Evolutionary conservation across 805 yeast species (phyloP).

Genomic region (Candida nanaspora): DNA sequence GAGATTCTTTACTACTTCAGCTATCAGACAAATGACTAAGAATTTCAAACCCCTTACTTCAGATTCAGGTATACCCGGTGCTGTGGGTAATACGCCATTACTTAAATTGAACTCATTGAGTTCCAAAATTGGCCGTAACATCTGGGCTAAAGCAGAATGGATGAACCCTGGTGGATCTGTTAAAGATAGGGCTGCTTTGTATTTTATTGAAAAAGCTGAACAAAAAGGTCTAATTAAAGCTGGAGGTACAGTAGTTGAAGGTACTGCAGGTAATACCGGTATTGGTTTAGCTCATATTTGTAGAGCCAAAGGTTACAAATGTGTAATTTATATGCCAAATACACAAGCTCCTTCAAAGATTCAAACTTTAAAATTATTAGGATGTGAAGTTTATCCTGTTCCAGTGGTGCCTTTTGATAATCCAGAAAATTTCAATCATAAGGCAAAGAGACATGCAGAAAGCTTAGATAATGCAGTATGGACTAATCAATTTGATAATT

Average conservation of each 20-base stretch:
- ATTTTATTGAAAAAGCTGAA: conserved; percentile 74
- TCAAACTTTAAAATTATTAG: conserved; percentile 63
- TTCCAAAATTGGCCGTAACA: conserved; percentile 55
- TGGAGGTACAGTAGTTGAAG: conserved; percentile 87
- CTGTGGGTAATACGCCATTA: conserved; percentile 92
- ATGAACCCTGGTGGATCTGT: conserved; percentile 94
- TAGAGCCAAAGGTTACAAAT: conserved; percentile 74
- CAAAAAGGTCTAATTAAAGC: conserved; percentile 50
- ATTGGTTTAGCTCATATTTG: conserved; percentile 82
- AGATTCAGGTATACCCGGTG: conserved; percentile 64
- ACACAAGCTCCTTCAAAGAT: conserved; percentile 80
- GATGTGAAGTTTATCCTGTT: conserved; percentile 84
- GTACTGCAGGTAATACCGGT: conserved; percentile 96
- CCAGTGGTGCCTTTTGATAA: conserved; percentile 80
- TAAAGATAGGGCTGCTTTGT: conserved; percentile 85
- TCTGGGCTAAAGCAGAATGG: conserved; percentile 87
- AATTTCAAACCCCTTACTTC: conserved; percentile 63
- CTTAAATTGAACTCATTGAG: conserved; percentile 53
- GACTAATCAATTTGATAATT: conserved; percentile 89
- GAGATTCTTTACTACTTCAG: not conserved
- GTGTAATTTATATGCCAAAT: conserved; percentile 87
- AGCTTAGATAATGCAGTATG: conserved; percentile 71
- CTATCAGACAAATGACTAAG: conserved; percentile 3
- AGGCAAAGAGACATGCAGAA: conserved; percentile 82
- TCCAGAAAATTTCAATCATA: conserved; percentile 82